Base-by-base conservation (phyloP, 768 basidiomycete species). In the Sporobolomyces pararoseus region DNA sequence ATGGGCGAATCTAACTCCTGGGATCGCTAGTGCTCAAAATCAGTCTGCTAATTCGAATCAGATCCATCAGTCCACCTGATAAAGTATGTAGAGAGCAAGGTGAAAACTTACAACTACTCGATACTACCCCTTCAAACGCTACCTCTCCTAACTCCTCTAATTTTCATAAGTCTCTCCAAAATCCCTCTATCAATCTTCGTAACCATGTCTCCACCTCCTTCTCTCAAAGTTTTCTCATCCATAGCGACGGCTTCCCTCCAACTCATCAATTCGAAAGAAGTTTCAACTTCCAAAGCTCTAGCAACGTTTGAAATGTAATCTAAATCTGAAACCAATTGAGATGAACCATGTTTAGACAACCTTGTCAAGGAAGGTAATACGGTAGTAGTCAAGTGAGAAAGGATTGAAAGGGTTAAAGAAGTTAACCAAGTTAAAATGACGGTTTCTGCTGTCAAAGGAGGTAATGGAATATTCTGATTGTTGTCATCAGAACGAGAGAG, bases 381-480 rank as follows among this genome's bases (percentile, higher is more conserved):
- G 17, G 88, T 84, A 53, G 89, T 86, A 0, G 91, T 89, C 52
- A 99, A 82, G 77, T 94, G 85, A 2, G 85, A 82, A 44, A 96
- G 82, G 55, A 94, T 85, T 16, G 88, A 84, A 57, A 89, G 87
- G 0, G 91, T 89, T n/a, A 98, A 84, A 13, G 91, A 93, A 39
- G 88, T 85, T 16, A 98, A 85, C 94, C 95, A 98, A 2, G 90
- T 88, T 1, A 90, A 87, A 6, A 91, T 87, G 23, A 97, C 89
- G 3, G 85, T 83, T 78, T 94, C 93, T 6, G 90, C 86, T 59
- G 87, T 85, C 59, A 89, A 80, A 5, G 60, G 51, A 1, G n/a
- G n/a, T n/a, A n/a, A n/a, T n/a, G n/a, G n/a, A n/a, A n/a, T n/a
- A n/a, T n/a, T n/a, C n/a, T n/a, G n/a, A n/a, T n/a, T n/a, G n/a